Base-by-base conservation (phyloP, 768 basidiomycete genomes). In the Leccinellum luteum region DNA sequence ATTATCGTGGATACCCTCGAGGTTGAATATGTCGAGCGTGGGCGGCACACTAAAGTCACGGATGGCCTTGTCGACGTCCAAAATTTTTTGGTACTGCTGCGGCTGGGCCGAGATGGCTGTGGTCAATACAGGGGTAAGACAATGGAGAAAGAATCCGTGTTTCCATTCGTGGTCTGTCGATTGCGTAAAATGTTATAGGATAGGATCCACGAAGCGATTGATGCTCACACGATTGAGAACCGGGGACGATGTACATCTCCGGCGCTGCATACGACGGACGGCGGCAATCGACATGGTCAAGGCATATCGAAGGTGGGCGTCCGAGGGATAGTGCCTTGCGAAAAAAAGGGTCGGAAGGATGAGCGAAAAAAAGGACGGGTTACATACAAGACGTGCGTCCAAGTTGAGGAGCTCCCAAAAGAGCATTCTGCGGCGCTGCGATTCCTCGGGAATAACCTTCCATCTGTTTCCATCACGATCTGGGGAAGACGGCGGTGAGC, bases 391-490 rank as follows among this genome's bases (percentile, higher is more conserved):
- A 57, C 85, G 85, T 49, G 75, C 73, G 64, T 90, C 88, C 69
- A 89, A 73, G 67, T 85, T 85, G 53, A 89, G 76, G 62, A 89
- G 74, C 69, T 89, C 86, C 88, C 88, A 90, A 67, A 89, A 86
- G 47, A 89, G 79, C 51, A 83, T 81, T 48, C 84, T 77, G 48
- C 86, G 84, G 62, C 82, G 83, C 64, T 89, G 86, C 43, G 85
- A 78, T 66, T 88, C 87, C 68, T 89, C 87, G 47, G 87, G 87
- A 32, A 88, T 84, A 47, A 83, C 76, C 66, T 86, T 86, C 59
- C 81, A 71, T 64, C 85, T 78, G 49, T 84, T 81, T 41, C 80
- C 78, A 68, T 89, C 85, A 54, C 87, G 85, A 75, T 90, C 88
- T 90, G 67, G 58, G 63, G 57, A 55, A 59, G 55, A 57, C 67